Conservation (phyloP, 257 asterid genomes). For the Petrea volubilis region DNA sequence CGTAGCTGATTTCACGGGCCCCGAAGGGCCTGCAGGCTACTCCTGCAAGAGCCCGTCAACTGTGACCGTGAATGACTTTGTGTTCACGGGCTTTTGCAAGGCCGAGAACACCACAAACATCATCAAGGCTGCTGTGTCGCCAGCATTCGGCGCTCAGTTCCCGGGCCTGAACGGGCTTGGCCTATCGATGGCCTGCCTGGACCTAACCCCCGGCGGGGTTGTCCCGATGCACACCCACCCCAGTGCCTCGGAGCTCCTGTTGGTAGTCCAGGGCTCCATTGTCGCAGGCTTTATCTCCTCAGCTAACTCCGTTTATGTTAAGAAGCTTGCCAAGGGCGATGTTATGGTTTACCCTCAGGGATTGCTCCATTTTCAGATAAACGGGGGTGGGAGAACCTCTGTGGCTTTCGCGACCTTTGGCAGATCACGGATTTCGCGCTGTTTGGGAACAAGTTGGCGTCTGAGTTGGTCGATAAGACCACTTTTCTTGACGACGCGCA, state of each 20-base stretch:
- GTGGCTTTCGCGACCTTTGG: conserved; percentile 62
- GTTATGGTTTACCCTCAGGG: conserved; percentile 71
- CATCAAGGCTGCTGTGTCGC: conserved; percentile 67
- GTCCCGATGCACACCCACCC: conserved; percentile 87
- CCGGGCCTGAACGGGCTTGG: conserved; percentile 80
- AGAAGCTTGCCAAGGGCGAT: conserved; percentile 61
- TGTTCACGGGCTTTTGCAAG: conserved; percentile 45
- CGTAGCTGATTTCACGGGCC: conserved; percentile 55
- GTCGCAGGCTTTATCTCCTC: conserved; percentile 58
- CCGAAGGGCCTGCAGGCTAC: conserved; percentile 62
- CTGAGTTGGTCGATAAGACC: conserved; percentile 43
- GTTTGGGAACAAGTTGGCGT: conserved; percentile 53
- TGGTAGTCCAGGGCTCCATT: conserved; percentile 50
- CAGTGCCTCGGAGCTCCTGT: conserved; percentile 56
- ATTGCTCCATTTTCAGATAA: conserved; percentile 69
- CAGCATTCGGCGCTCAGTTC: conserved; percentile 68
- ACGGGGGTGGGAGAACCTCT: conserved; percentile 51
- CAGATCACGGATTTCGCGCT: conserved; percentile 56
- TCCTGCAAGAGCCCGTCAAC: conserved; percentile 58
- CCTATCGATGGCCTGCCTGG: conserved; percentile 66
- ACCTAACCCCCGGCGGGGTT: conserved; percentile 59
- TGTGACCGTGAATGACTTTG: conserved; percentile 54
- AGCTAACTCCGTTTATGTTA: conserved; percentile 50
- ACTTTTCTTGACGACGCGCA: conserved; percentile 62
- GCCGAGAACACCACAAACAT: conserved; percentile 68